phyloP scores from a whole-genome alignment of 768 basidiomycete species.

The Mycena vitilis region DNA sequence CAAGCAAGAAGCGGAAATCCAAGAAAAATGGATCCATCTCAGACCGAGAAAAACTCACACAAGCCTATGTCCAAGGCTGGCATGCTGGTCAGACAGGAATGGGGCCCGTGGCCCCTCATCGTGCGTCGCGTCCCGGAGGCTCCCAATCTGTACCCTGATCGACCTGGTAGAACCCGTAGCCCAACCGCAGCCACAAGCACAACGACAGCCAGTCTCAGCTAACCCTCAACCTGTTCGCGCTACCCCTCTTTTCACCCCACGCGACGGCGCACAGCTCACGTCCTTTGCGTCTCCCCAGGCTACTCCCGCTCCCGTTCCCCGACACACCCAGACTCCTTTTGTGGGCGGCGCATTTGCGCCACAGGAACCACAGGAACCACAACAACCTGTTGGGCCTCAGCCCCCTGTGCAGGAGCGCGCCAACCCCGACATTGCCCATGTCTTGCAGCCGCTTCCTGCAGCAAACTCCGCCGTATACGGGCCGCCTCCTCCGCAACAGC shows the following conservation, averaged over 20 bases:
- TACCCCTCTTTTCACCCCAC: constrained; percentile 29
- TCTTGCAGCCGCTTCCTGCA: constrained; percentile 48
- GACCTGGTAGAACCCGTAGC: constrained; percentile 25
- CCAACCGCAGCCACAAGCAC: not conserved
- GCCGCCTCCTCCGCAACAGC: constrained; percentile 41
- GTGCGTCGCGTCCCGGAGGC: constrained; percentile 9
- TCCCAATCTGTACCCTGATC: constrained; percentile 6
- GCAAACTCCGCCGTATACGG: constrained; percentile 44
- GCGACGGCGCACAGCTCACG: constrained; percentile 26
- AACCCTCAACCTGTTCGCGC: constrained; percentile 29
- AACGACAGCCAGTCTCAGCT: too few relatives aligned
- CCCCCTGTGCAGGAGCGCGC: constrained; percentile 19
- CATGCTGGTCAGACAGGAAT: constrained; percentile 23
- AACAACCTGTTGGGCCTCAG: constrained; percentile 13
- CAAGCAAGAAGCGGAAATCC: constrained; percentile 24
- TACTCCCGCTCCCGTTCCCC: constrained; percentile 4
- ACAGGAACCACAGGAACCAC: constrained; percentile 14
- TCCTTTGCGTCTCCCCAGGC: constrained; percentile 31
- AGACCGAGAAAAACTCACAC: constrained; percentile 21
- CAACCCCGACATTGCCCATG: constrained; percentile 40
- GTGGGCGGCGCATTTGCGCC: constrained; percentile 4
- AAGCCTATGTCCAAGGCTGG: constrained; percentile 31
- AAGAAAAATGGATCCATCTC: constrained; percentile 22
- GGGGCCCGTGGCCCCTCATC: constrained; percentile 23
- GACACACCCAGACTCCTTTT: constrained; percentile 25